Percentiles rank a stretch among this genome's conserved stretches.
These are phyloP conservation scores for Cladobotryum mycophilum DNA, from an alignment of 2,329 filamentous ascomycete species.

Conservation along the genomic window DNA sequence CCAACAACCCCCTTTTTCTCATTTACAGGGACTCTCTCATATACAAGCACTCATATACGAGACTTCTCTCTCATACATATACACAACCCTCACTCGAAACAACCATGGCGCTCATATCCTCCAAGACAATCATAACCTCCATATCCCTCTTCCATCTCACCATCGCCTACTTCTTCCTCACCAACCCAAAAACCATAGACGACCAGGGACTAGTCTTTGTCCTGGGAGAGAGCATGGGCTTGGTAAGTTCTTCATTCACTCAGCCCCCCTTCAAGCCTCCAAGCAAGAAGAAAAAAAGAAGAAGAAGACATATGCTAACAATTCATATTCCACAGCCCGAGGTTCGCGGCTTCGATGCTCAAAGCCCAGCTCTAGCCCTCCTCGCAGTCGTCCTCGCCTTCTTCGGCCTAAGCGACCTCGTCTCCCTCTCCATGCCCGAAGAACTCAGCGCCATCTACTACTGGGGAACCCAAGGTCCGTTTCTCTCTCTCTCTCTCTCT, in stretches of 20 bases:
- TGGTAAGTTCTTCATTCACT: slow-evolving; percentile 50
- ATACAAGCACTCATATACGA: too few relatives aligned
- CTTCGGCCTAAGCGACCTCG: slow-evolving; percentile 56
- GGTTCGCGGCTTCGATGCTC: slow-evolving; percentile 60
- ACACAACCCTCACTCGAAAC: neutral
- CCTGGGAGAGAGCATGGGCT: slow-evolving; percentile 74
- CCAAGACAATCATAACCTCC: slow-evolving; percentile 72
- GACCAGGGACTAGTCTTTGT: slow-evolving; percentile 77
- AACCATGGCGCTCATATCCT: slow-evolving; percentile 74
- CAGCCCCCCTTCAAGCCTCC: neutral
- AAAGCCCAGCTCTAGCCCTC: slow-evolving; percentile 66
- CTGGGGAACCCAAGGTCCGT: slow-evolving; percentile 59
- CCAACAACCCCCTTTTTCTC: neutral
- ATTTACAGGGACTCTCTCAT: slow-evolving; percentile 4
- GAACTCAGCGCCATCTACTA: slow-evolving; percentile 57
- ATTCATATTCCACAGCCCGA: slow-evolving; percentile 47
- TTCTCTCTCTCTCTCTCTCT: slow-evolving; percentile 30
- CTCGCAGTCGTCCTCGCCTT: slow-evolving; percentile 61
- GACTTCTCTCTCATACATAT: slow-evolving; percentile 8
- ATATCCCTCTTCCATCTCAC: slow-evolving; percentile 81
- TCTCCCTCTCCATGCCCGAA: slow-evolving; percentile 62
- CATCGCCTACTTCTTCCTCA: slow-evolving; percentile 76
- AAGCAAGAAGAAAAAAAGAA: too few relatives aligned
- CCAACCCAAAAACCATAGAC: slow-evolving; percentile 62
- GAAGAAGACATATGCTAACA: neutral